phyloP scores from a whole-genome alignment of 495 filamentous ascomycete genomes.

The Cudoniella acicularis region DNA sequence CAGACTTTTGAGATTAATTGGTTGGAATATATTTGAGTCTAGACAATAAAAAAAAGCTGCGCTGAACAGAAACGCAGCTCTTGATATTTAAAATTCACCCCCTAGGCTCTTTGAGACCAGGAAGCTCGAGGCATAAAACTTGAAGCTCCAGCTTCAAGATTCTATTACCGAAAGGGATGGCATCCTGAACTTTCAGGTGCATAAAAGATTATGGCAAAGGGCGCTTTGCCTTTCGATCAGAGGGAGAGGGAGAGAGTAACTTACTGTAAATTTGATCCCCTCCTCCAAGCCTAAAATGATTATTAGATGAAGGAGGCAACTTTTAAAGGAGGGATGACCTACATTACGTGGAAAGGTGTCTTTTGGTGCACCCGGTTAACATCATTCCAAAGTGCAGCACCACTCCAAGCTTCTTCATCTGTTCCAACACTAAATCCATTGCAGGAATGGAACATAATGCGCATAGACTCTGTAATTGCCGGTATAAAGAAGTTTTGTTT shows the following conservation, averaged over 20 bases:
- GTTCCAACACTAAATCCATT: slow-evolving; percentile 95
- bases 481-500: slow-evolving; percentile 69
- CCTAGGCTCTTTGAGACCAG: too few relatives aligned
- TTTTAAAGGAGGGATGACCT: not conserved
- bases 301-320: not conserved
- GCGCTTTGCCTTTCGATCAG: too few relatives aligned
- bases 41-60: not conserved
- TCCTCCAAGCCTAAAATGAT: slow-evolving; percentile 63
- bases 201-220: too few relatives aligned
- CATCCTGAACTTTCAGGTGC: too few relatives aligned
- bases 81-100: too few relatives aligned
- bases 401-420: slow-evolving; percentile 78
- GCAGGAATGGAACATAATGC: slow-evolving; percentile 93
- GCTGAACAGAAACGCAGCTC: too few relatives aligned
- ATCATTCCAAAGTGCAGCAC: slow-evolving; percentile 86
- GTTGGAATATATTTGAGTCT: not conserved
- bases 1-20: too few relatives aligned
- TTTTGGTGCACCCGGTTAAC: slow-evolving; percentile 66
- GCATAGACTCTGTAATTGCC: slow-evolving; percentile 77
- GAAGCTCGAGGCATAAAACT: too few relatives aligned
- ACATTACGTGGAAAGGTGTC: slow-evolving; percentile 86
- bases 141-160: too few relatives aligned
- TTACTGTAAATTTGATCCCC: slow-evolving; percentile 87
- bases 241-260: too few relatives aligned
- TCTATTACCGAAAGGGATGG: too few relatives aligned